Base-by-base conservation (phyloP, 1,284 basidiomycete species). In the Moesziomyces antarcticus region DNA sequence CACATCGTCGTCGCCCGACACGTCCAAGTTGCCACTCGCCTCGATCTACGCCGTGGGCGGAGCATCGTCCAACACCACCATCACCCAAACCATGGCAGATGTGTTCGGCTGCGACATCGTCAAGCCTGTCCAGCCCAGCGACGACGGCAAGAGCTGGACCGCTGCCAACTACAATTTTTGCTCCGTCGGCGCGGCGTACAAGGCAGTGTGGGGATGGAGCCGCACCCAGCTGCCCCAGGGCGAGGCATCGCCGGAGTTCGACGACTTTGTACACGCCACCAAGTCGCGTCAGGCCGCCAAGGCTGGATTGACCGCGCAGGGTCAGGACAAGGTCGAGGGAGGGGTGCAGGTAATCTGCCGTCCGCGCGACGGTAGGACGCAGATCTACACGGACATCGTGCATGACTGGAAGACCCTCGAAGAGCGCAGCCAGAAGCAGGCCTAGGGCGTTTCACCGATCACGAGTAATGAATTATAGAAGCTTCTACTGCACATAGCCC, bases 21-120 rank as follows among this genome's bases (percentile, higher is more conserved):
- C 61, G 0, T 16, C 71, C 56, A 35, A 24, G 5, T 50, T 60
- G 7, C 62, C 53, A 1, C 86, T 93, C 30, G 87, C 88, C 50
- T 87, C 91, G 25, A 88, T 94, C 53, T 89, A 93, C 65, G 87
- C 93, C 35, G 91, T 91, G 0, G 93, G 93, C 25, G 93, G 93
- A 18, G 90, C 92, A 0, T 91, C 91, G 5, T 88, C 88, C 9
- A 95, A 95, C 83, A 85, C 86, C 37, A 88, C 89, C 35, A 91
- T 94, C 79, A 88, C 89, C 33, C 91, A 91, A 75, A 85, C 93
- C 50, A 89, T 90, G 40, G 91, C 93, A 20, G 91, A 94, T 83
- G 87, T 93, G 10, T 90, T 95, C 59, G 88, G 88, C 27, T 75
- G 75, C 54, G 60, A 73, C 35, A 69, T 83, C n/a, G 68, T 72